A percentile compares a stretch with the other conserved stretches of the same genome.
These are phyloP conservation scores for Paramyrothecium roridum DNA, from an alignment of 2,329 filamentous ascomycete genomes.

Conservation along the genomic window DNA sequence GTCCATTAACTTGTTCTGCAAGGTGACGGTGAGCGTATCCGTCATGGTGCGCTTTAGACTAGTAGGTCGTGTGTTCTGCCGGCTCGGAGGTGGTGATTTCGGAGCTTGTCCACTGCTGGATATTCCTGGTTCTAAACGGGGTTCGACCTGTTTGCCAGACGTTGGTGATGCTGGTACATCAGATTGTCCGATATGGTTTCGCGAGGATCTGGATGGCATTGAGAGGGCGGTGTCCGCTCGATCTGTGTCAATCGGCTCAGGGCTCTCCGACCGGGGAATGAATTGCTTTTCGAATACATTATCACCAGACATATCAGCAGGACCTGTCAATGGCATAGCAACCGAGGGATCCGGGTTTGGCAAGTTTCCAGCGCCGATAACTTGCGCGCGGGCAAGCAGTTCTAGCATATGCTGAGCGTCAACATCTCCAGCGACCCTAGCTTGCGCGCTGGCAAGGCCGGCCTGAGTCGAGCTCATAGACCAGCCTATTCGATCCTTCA, in stretches of 20 bases:
- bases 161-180: background rate
- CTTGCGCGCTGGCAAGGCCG: slow-evolving; percentile 78
- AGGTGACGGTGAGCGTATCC: slow-evolving; percentile 69
- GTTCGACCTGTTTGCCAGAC: background rate
- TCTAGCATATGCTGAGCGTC: slow-evolving; percentile 92
- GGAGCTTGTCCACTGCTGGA: background rate
- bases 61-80: slow-evolving; percentile 50
- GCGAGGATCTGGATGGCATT: slow-evolving; percentile 13
- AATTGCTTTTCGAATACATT: slow-evolving; percentile 89
- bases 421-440: slow-evolving; percentile 75
- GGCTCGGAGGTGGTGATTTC: slow-evolving; percentile 37
- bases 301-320: slow-evolving; percentile 66
- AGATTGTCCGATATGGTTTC: slow-evolving; percentile 7
- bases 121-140: too few relatives aligned
- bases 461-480: slow-evolving; percentile 62
- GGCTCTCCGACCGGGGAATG: slow-evolving; percentile 48
- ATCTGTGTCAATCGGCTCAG: slow-evolving; percentile 40
- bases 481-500: slow-evolving; percentile 89
- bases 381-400: slow-evolving; percentile 74
- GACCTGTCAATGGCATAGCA: slow-evolving; percentile 71
- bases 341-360: slow-evolving; percentile 42
- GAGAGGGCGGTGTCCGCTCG: slow-evolving; percentile 27
- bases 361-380: slow-evolving; percentile 67
- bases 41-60: slow-evolving; percentile 84
- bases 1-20: slow-evolving; percentile 83